Percentiles rank a stretch among this genome's conserved stretches.
These are phyloP conservation scores for Hymenoscyphus fraxineus DNA, from an alignment of 2,329 filamentous ascomycete species.

Conservation along the genomic window DNA sequence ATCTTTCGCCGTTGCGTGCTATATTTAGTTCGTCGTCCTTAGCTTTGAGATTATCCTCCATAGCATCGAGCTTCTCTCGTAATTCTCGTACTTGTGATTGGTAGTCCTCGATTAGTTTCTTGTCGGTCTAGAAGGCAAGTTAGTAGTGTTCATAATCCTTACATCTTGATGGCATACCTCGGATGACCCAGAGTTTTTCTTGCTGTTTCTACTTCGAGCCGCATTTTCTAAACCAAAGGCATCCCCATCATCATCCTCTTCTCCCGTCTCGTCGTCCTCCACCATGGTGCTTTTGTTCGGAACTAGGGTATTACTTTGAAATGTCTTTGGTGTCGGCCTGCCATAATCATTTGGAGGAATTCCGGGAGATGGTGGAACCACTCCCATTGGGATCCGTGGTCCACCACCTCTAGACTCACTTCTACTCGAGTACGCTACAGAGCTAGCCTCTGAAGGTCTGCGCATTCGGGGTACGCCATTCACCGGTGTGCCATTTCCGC, in stretches of 20 bases:
- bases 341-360: slow-evolving; percentile 62
- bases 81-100: slow-evolving; percentile 73
- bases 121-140: slow-evolving; percentile 50
- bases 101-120: slow-evolving; percentile 73
- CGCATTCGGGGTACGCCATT: slow-evolving; percentile 52
- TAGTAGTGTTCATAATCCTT: slow-evolving; percentile 15
- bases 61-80: slow-evolving; percentile 65
- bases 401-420: slow-evolving; percentile 33
- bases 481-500: slow-evolving; percentile 55
- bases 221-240: slow-evolving; percentile 56
- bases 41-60: slow-evolving; percentile 66
- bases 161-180: slow-evolving; percentile 36
- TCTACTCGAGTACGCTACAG: slow-evolving; percentile 41
- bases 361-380: slow-evolving; percentile 57
- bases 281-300: slow-evolving; percentile 98
- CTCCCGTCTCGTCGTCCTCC: slow-evolving; percentile 76
- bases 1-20: slow-evolving; percentile 56
- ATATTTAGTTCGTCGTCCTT: slow-evolving; percentile 68
- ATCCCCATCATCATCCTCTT: slow-evolving; percentile 67
- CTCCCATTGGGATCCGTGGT: slow-evolving; percentile 41
- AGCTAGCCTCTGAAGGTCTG: slow-evolving; percentile 55
- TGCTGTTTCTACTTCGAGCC: slow-evolving; percentile 36
- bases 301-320: slow-evolving; percentile 93
- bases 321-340: slow-evolving; percentile 79
- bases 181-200: slow-evolving; percentile 37